Evolutionary conservation across 2,329 filamentous ascomycete species (phyloP).

Genomic region (Escovopsis weberi): DNA sequence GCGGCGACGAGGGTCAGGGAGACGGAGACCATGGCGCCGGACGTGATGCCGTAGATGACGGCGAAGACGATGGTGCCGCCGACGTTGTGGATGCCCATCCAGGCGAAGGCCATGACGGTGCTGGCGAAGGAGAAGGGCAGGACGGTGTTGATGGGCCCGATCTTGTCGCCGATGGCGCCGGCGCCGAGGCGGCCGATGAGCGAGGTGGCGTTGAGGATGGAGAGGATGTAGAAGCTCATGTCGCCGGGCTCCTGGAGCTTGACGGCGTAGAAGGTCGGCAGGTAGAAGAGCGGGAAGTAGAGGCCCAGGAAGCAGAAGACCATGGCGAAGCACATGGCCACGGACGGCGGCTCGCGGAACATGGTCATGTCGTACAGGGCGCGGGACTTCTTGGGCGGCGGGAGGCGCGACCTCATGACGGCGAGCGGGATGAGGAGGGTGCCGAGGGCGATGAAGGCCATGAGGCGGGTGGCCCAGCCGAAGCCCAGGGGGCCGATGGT

Average conservation of each 20-base stretch:
- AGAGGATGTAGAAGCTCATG: conserved; percentile 25
- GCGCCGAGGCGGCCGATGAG: conserved; percentile 31
- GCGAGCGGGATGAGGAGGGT: conserved; percentile 22
- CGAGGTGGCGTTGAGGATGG: conserved; percentile 32
- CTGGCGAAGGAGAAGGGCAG: conserved; percentile 4
- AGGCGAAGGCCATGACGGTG: conserved; percentile 1
- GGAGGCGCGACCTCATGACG: conserved; percentile 22
- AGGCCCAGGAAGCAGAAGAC: conserved; percentile 22
- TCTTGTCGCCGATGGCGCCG: conserved; percentile 19
- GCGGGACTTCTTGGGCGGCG: conserved; percentile 19
- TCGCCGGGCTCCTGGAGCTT: conserved; percentile 1
- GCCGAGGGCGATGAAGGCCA: conserved; percentile 16
- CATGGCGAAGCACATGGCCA: conserved; percentile 19
- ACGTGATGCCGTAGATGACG: conserved; percentile 1
- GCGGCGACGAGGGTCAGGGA: background rate
- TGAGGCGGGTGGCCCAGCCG: conserved; percentile 18
- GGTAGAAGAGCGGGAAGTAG: conserved; percentile 32
- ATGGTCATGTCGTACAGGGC: conserved; percentile 29
- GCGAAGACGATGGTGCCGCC: conserved; percentile 1
- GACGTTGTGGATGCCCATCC: background rate
- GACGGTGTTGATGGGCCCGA: conserved; percentile 23
- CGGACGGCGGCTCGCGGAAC: conserved; percentile 25
- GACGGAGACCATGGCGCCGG: background rate
- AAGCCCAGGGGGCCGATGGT: conserved; percentile 18
- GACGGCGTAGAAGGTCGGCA: conserved; percentile 10